Evolutionary conservation across 2,329 filamentous ascomycete species (phyloP).

Genomic region (Leptographium procerum): DNA sequence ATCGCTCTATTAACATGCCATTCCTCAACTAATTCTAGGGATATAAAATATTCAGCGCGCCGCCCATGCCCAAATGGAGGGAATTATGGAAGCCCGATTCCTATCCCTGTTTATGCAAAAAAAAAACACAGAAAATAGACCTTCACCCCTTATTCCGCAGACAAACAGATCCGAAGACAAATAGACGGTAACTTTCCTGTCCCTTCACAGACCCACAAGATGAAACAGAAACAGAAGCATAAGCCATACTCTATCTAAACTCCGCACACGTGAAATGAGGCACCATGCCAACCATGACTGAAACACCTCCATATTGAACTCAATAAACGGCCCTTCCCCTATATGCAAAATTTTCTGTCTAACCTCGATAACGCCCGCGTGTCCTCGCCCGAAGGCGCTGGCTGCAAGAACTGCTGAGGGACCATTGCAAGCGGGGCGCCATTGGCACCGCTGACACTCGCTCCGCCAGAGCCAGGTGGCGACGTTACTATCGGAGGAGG

Average conservation of each 20-base stretch:
- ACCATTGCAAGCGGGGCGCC: not conserved
- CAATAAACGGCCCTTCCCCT: not conserved
- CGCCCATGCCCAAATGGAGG: not conserved
- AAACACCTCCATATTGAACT: too few relatives aligned
- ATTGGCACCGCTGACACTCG: not conserved
- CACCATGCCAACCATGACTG: too few relatives aligned
- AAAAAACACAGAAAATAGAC: not conserved
- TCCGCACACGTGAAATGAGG: not conserved
- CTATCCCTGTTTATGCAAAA: not conserved
- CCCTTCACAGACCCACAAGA: not conserved
- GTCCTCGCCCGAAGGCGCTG: slow-evolving; percentile 13
- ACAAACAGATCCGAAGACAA: not conserved
- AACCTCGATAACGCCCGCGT: slow-evolving; percentile 12
- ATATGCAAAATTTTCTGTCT: slow-evolving; percentile 20
- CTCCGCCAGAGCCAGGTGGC: not conserved
- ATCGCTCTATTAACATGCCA: not conserved
- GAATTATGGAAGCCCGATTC: not conserved
- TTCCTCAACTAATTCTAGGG: not conserved
- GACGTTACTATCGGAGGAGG: not conserved
- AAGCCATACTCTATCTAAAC: not conserved
- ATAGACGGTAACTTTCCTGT: not conserved
- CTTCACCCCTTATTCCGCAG: not conserved
- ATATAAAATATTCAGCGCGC: not conserved
- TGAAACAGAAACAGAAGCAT: not conserved
- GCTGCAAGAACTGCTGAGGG: slow-evolving; percentile 12